Evolutionary conservation across 306 rosid genomes (phyloP), one percentile per base, ranked within the genome.

Genomic region (Neltuma alba): DNA sequence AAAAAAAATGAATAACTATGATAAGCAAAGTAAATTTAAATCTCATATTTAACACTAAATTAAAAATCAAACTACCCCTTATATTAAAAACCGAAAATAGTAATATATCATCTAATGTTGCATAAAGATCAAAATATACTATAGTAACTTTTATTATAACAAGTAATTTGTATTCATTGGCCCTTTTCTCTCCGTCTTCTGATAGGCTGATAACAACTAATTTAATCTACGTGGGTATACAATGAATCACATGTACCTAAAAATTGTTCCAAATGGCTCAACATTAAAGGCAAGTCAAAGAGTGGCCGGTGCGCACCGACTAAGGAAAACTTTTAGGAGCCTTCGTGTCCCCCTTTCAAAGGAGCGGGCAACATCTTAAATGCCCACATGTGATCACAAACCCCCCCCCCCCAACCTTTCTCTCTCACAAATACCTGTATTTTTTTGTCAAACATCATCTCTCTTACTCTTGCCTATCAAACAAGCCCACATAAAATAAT

Each of bases 371-470:
- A 33, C 66, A 68, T 13, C 77, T 18, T 77, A 72, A 80, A 84
- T 81, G 80, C 74, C 57, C 80, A 57, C 83, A 68, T 68, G 83
- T 81, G 87, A 72, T 37, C 85, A 77, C 62, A 61, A 67, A 50
- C 81, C 74, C 70, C 52, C 72, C 70, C 58, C 34, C 81, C 61
- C 77, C n/a, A n/a, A n/a, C 62, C 76, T 60, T 66, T 52, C 47
- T 2, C 55, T 27, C n/a, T 48, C 40, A 27, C 71, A 36, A 3
- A 36, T 36, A 31, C 31, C 52, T 79, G 12, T 55, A 60, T 16
- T 58, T 73, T 40, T 10, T 16, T 45, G 45, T 81, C 72, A 30
- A 34, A 16, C 73, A 38, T 60, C 75, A 74, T n/a, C 36, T 38
- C 45, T 15, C 36, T 33, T 5, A 44, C 18, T 44, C 48, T 44